A percentile compares a stretch with the other conserved stretches of the same genome.
These are phyloP conservation scores for Dioscorea alata DNA, from an alignment of 106 monocot genomes.

Conservation along the genomic window DNA sequence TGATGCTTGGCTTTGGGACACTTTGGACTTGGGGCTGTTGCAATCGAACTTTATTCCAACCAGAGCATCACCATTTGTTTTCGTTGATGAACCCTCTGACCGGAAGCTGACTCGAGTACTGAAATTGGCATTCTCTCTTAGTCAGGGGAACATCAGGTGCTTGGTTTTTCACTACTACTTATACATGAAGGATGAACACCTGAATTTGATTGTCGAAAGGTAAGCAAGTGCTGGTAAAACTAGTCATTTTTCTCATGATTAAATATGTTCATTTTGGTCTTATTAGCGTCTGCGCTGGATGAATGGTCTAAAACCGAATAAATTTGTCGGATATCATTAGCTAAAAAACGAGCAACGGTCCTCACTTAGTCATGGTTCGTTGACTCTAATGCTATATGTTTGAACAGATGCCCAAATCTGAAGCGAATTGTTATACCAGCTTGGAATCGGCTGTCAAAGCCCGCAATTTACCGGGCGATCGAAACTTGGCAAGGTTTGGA, in stretches of 20 bases:
- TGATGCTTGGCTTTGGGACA: constrained; percentile 75
- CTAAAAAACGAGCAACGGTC: no score
- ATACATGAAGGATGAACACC: constrained; percentile 90
- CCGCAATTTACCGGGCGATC: constrained; percentile 68
- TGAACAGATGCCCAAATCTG: constrained; percentile 52
- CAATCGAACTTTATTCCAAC: constrained; percentile 85
- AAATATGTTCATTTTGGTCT: no score
- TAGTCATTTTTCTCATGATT: no score
- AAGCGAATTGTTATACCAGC: constrained; percentile 80
- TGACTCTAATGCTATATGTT: no score
- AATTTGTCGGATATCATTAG: no score
- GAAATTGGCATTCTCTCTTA: constrained; percentile 63
- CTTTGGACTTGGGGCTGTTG: constrained; percentile 67
- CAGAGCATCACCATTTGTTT: constrained; percentile 72
- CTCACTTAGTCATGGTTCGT: no score
- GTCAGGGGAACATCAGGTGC: constrained; percentile 52
- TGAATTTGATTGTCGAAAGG: constrained; percentile 77
- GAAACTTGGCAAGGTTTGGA: constrained; percentile 62
- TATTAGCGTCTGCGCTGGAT: no score
- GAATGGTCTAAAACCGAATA: no score
- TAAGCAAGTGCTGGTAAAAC: constrained; percentile 6
- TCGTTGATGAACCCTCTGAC: constrained; percentile 77
- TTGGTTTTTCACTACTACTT: constrained; percentile 86
- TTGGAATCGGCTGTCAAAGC: constrained; percentile 89
- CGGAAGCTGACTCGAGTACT: constrained; percentile 49